These are phyloP conservation scores for Fusarium equiseti DNA, from an alignment of 2,329 filamentous ascomycete species.

Conservation along the genomic window DNA sequence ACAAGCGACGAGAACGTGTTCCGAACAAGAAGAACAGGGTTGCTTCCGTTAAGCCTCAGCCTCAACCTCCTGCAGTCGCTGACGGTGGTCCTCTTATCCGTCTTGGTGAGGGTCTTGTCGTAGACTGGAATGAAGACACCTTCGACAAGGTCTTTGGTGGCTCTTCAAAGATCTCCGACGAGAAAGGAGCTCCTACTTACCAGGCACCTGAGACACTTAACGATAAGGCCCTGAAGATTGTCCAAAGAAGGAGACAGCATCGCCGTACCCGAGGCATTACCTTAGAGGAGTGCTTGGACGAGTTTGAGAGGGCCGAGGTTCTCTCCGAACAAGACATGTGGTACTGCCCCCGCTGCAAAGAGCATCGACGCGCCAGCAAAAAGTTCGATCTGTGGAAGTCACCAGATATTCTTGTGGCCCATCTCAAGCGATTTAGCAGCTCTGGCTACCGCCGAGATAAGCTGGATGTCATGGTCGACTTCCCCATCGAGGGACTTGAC, in stretches of 20 bases:
- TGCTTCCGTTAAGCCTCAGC: slow-evolving; percentile 51
- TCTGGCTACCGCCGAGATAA: slow-evolving; percentile 87
- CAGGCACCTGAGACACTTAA: slow-evolving; percentile 64
- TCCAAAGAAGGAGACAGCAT: slow-evolving; percentile 72
- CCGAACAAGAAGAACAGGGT: slow-evolving; percentile 56
- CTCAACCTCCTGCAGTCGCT: slow-evolving; percentile 54
- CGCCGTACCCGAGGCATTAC: slow-evolving; percentile 74
- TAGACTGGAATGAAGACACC: slow-evolving; percentile 83
- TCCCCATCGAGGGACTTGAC: slow-evolving; percentile 89
- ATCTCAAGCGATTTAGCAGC: slow-evolving; percentile 95
- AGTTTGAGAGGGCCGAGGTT: slow-evolving; percentile 94
- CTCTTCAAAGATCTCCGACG: slow-evolving; percentile 53
- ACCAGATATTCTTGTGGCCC: slow-evolving; percentile 93
- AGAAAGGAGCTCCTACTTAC: slow-evolving; percentile 72
- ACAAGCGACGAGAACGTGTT: slow-evolving; percentile 61
- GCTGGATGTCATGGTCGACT: slow-evolving; percentile 90
- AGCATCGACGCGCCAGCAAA: slow-evolving; percentile 91
- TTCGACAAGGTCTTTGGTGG: slow-evolving; percentile 77
- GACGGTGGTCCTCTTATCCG: slow-evolving; percentile 76
- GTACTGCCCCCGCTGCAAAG: slow-evolving; percentile 97
- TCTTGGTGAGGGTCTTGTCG: slow-evolving; percentile 84
- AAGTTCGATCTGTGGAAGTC: slow-evolving; percentile 98
- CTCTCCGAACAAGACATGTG: slow-evolving; percentile 96
- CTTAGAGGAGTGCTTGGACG: slow-evolving; percentile 90
- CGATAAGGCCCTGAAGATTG: slow-evolving; percentile 73